Evolutionary conservation across 768 basidiomycete species (phyloP), one percentile per base, ranked within the genome.

Genomic region (Ramaria sp.): DNA sequence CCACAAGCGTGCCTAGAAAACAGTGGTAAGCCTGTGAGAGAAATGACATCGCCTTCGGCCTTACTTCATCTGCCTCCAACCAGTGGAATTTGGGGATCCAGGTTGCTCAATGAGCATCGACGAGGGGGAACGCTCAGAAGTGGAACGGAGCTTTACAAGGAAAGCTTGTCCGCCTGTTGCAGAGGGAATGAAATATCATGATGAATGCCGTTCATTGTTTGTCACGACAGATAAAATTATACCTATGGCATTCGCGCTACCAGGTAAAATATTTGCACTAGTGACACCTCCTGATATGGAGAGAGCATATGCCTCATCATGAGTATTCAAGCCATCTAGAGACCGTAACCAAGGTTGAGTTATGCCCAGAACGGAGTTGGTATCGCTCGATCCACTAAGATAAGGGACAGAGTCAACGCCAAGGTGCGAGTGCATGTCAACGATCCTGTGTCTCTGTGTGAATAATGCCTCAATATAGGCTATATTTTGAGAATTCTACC

Each of bases 221-320:
- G 76, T 61, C n/a, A 34, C 9, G 22, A 75, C 70, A 41, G n/a
- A 27, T 27, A 22, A 33, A 19, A 10, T 5, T 13, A 34, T 24
- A 81, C 82, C 83, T 48, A 86, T 83, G 13, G 81, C 80, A 64
- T 81, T 76, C 10, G 73, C 79, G 46, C 81, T 85, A 0, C 88
- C 89, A 3, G 91, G 91, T 1, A 92, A 73, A 22, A 92, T 72
- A 34, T 89, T 73, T 2, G 85, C 76, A 0, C 86, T 86, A 0
- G 90, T 91, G 13, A 91, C 78, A 10, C 91, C 91, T 10, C 91
- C 89, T 0, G 88, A 71, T 58, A 88, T 78, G n/a, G 84, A 78
- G 7, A 86, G 71, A 19, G 67, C 71, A 68, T 84, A 90, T 0
- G 87, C 76, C 17, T 80, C 78, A 66, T 92, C 89, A 62, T 86